Evolutionary conservation across 768 basidiomycete genomes (phyloP).

Genomic region (Chiua virens): DNA sequence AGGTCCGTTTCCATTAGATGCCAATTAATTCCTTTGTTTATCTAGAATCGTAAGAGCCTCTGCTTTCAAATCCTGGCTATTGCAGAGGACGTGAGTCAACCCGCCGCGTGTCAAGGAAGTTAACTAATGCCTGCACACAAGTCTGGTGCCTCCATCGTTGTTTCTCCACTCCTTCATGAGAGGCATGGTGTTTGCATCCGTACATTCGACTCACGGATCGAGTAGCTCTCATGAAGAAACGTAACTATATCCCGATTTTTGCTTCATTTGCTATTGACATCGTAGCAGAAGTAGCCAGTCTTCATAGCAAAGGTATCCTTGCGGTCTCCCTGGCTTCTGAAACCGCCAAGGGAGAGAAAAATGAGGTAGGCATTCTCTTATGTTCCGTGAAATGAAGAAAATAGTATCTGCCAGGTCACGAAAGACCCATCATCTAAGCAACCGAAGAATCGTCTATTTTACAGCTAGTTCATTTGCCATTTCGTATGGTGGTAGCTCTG

Average conservation of each 20-base stretch:
- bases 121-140: conserved; percentile 22
- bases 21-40: background rate
- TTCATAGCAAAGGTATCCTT: conserved; percentile 52
- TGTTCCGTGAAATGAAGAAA: background rate
- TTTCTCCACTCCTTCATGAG: conserved; percentile 76
- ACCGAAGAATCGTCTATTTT: conserved; percentile 63
- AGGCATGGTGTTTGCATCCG: background rate
- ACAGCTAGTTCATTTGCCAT: conserved; percentile 48
- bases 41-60: conserved; percentile 51
- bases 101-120: background rate
- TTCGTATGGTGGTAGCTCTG: background rate
- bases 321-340: conserved; percentile 71
- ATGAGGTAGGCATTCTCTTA: conserved; percentile 39
- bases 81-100: conserved; percentile 49
- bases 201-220: background rate
- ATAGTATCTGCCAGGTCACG: conserved; percentile 47
- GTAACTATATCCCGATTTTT: conserved; percentile 38
- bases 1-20: conserved; percentile 42
- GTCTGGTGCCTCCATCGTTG: conserved; percentile 71
- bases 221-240: conserved; percentile 80
- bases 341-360: conserved; percentile 51
- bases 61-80: conserved; percentile 86
- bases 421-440: conserved; percentile 59
- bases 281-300: conserved; percentile 58
- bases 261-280: conserved; percentile 1